Evolutionary conservation across 768 basidiomycete species (phyloP), one percentile per base, ranked within the genome.

Genomic region (Clavulina sp.): DNA sequence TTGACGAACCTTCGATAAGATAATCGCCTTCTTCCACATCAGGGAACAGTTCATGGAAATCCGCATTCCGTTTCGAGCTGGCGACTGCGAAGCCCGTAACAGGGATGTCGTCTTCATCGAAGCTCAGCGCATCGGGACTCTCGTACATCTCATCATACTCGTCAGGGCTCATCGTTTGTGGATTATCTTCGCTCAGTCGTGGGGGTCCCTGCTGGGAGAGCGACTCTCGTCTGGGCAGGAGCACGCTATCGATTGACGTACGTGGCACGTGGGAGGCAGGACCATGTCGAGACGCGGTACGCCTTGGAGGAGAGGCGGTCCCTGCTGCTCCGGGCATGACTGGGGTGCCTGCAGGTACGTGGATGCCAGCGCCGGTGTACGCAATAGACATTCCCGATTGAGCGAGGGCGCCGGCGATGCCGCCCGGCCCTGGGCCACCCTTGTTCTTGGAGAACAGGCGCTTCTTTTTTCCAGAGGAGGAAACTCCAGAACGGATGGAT

Each of bases 1-100:
- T 16, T 23, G 19, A 66, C 75, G 59, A 62, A 92, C 93, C 93
- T 65, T 97, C 93, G 60, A 99, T 97, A 44, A 97, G 74, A 68
- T 96, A 96, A 65, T 97, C 95, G 5, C 88, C 92, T 61, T 92
- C 89, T 0, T 89, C 86, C 6, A 97, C 80, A 29, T 62, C 77
- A 19, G 80, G 77, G 65, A 99, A 97, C 60, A 96, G 63, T 57
- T 89, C 84, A 60, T 99, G 95, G 63, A 99, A 99, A 61, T 97
- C 93, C 2, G 82, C 78, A 60, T 97, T 96, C 50, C 95, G 69
- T 63, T 87, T 88, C 59, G 79, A 87, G 64, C 88, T 95, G 5
- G 93, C 95, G 21, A 97, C 92, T 0, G 95, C 92, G 63, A 97
- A 99, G 2, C 93, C 92, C 4, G 88, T 93, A 3, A 96, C 86